Percentiles rank a stretch among this genome's conserved stretches.
Evolutionary conservation across 768 basidiomycete species (phyloP).

Genomic region (Hypholoma sublateritium): DNA sequence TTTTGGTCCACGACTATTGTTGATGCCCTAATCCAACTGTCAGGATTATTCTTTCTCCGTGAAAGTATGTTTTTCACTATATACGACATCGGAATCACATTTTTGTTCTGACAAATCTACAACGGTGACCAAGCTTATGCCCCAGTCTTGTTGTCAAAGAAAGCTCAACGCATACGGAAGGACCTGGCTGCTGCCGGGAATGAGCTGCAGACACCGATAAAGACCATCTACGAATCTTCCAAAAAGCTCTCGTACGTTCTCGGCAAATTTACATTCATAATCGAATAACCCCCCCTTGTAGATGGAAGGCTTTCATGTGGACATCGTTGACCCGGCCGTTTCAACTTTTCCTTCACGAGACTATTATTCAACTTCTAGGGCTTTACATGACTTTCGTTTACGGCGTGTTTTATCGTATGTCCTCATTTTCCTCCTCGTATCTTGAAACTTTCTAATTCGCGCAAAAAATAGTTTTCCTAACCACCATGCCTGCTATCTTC

Average conservation of each 20-base stretch:
- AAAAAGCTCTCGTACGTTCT: conserved; percentile 42
- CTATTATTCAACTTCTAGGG: conserved; percentile 69
- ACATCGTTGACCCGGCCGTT: conserved; percentile 68
- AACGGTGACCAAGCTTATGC: neutral
- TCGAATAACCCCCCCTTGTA: conserved; percentile 17
- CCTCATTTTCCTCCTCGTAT: neutral
- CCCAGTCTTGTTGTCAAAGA: neutral
- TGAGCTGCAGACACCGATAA: conserved; percentile 32
- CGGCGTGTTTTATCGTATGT: conserved; percentile 56
- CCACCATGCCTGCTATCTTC: conserved; percentile 63
- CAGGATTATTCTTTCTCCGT: conserved; percentile 55
- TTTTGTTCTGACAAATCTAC: neutral
- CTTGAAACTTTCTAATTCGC: neutral
- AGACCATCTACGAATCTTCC: conserved; percentile 46
- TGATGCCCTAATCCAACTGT: conserved; percentile 50
- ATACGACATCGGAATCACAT: neutral
- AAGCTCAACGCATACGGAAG: neutral
- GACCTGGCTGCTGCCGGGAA: conserved; percentile 25
- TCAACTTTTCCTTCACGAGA: conserved; percentile 49
- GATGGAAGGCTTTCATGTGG: conserved; percentile 51
- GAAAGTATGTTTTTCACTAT: conserved; percentile 49
- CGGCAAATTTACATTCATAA: too few relatives aligned
- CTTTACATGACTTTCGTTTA: conserved; percentile 72
- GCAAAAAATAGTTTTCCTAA: conserved; percentile 54
- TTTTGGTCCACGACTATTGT: conserved; percentile 70